Evolutionary conservation across 148 eudicot genomes (phyloP), one percentile per base, ranked within the genome.

Genomic region (Hydrangea macrophylla): DNA sequence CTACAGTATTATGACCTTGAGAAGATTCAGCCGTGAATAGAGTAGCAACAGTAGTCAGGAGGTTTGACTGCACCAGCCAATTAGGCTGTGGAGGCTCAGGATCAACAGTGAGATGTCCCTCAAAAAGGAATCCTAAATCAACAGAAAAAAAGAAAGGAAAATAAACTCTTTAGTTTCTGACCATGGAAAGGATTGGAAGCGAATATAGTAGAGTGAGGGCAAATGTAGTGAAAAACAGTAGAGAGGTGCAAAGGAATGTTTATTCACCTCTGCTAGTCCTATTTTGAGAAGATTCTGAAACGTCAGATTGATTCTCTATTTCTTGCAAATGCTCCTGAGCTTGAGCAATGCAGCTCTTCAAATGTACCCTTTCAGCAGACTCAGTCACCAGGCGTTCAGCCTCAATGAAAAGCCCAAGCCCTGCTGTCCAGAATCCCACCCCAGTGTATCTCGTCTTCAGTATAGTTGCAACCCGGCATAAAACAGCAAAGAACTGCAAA

Each of bases 81-180:
- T 71, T 74, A 12, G 98, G 98, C 58, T 86, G 96, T 22, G 95
- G 84, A 25, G 98, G 98, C 74, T 90, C 97, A 0, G 78, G 82
- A 74, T 93, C 98, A 5, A 90, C 95, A 0, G 98, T 93, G 10
- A 93, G 81, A 70, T 93, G 98, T n/a, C 98, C 98, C 66, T 93
- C 98, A 45, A 93, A 93, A 9, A 93, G 78, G 53, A 72, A 92
- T 28, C 96, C 85, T 82, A 83, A 44, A 69, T 17, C 25, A 58
- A 56, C 7, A n/a, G 8, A 54, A 9, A 44, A 48, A 18, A 68
- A 33, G 53, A 32, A 3, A 39, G n/a, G 25, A 54, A 15, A 25
- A 28, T 30, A 23, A n/a, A n/a, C 25, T 31, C 0, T 39, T 22
- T 25, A 13, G 9, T 6, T 39, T 3, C 33, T 12, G n/a, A 57